Evolutionary conservation across 805 yeast genomes (phyloP), one percentile per base, ranked within the genome.

Genomic region (Teunomyces funiuensis): DNA sequence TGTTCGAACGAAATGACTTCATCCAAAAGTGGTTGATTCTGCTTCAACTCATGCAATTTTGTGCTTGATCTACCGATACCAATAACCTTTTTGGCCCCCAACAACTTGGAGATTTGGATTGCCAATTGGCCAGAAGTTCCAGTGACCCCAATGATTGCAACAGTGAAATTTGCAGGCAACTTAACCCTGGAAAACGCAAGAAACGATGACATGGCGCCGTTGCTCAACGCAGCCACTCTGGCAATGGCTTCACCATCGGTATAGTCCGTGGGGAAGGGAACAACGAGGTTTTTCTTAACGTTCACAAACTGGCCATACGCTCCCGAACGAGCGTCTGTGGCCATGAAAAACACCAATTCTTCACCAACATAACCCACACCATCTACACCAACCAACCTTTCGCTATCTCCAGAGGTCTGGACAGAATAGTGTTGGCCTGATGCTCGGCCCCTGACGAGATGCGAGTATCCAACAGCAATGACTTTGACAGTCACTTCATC

Each of bases 401-500:
- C 50, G 8, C 25, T 17, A 8, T 13, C 13, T 10, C 26, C 23
- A 4, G 28, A 31, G 11, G 27, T 27, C 4, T 16, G 9, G 11
- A 13, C 31, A 6, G 45, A 43, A 8, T 43, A 43, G 28, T 46
- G 50, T 3, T 28, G 27, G 15, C 50, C 47, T 7, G 37, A 17
- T 1, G 50, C 50, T 9, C 45, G 23, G 8, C 28, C 36, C 26
- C 41, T 41, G 14, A 43, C 47, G 6, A 46, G 33, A 34, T 43
- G 47, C 17, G 42, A 39, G 38, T 37, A 41, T 9, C 50, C 50
- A 1, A 25, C 41, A 2, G 47, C 47, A 13, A 41, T 17, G 13
- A 46, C 47, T 29, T 37, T 33, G 37, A 46, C 40, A 8, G 28
- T 39, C 9, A 37, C 39, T 19, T 46, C 50, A n/a, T 43, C 50